phyloP scores from a whole-genome alignment of 2,329 filamentous ascomycete species.

The Calonectria pauciramosa region DNA sequence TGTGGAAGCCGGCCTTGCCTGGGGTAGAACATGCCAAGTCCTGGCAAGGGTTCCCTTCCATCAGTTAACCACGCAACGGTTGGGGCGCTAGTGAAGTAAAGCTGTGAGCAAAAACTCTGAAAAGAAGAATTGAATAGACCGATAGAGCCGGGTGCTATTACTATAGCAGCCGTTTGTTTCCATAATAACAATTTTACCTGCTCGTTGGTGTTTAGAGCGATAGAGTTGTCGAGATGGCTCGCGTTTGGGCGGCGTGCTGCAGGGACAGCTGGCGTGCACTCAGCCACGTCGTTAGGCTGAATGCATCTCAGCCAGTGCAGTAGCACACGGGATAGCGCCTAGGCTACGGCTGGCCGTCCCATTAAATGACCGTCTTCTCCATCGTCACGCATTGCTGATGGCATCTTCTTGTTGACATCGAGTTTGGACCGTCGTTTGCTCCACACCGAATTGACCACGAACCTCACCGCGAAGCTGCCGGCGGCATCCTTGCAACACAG shows the following conservation, averaged over 20 bases:
- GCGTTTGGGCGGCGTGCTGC: not conserved
- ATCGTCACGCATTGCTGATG: not conserved
- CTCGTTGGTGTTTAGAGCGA: not conserved
- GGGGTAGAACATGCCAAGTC: not conserved
- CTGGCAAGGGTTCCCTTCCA: constrained; percentile 2
- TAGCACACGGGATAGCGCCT: not conserved
- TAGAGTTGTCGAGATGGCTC: not conserved
- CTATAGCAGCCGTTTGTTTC: not conserved
- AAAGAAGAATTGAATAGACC: not conserved
- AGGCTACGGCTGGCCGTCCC: not conserved
- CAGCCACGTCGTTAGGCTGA: not conserved
- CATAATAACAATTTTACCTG: not conserved
- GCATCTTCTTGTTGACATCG: not conserved
- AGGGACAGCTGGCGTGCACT: not conserved
- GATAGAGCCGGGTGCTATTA: not conserved
- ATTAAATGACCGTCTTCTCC: not conserved
- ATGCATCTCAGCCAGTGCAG: not conserved
- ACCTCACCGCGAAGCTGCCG: not conserved
- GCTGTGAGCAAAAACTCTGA: not conserved
- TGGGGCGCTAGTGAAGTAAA: not conserved
- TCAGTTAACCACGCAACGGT: constrained; percentile 3
- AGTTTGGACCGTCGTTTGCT: not conserved
- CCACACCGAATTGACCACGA: not conserved
- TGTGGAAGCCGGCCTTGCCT: not conserved
- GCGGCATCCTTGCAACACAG: not conserved